These are phyloP conservation scores for Stachybotrys echinatus DNA, from an alignment of 2,329 filamentous ascomycete genomes.

Conservation along the genomic window DNA sequence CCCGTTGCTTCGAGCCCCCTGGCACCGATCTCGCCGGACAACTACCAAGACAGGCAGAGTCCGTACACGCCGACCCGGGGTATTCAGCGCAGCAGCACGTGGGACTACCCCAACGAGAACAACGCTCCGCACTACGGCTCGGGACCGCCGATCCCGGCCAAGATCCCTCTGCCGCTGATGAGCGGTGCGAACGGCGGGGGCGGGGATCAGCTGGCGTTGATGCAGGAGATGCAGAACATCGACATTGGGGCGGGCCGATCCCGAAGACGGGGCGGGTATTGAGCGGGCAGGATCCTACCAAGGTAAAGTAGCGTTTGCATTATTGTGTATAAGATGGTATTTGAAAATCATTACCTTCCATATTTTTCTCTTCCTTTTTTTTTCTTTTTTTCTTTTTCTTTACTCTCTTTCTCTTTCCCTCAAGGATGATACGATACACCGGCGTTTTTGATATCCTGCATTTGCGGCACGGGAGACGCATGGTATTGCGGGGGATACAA, in stretches of 20 bases:
- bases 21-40: slow-evolving; percentile 46
- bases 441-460: no score
- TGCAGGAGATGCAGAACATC: slow-evolving; percentile 66
- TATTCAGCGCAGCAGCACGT: slow-evolving; percentile 42
- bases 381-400: no score
- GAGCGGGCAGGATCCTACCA: slow-evolving; percentile 14
- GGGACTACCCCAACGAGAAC: slow-evolving; percentile 50
- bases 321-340: neutral
- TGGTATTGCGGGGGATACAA: no score
- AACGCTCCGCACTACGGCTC: slow-evolving; percentile 34
- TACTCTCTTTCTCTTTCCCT: no score
- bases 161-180: slow-evolving; percentile 54
- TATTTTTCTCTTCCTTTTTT: no score
- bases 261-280: slow-evolving; percentile 42
- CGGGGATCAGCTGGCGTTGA: slow-evolving; percentile 50
- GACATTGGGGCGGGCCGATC: slow-evolving; percentile 59
- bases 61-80: slow-evolving; percentile 25
- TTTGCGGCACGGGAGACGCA: no score
- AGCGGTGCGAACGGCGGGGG: slow-evolving; percentile 35
- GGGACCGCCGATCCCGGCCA: slow-evolving; percentile 62
- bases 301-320: neutral
- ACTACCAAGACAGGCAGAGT: slow-evolving; percentile 40
- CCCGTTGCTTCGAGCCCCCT: slow-evolving; percentile 41
- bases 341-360: neutral
- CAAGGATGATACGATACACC: no score